Percentiles rank a stretch among this genome's conserved stretches.
Conservation (phyloP, 495 filamentous ascomycete species). For the Trichoderma erinaceum region DNA sequence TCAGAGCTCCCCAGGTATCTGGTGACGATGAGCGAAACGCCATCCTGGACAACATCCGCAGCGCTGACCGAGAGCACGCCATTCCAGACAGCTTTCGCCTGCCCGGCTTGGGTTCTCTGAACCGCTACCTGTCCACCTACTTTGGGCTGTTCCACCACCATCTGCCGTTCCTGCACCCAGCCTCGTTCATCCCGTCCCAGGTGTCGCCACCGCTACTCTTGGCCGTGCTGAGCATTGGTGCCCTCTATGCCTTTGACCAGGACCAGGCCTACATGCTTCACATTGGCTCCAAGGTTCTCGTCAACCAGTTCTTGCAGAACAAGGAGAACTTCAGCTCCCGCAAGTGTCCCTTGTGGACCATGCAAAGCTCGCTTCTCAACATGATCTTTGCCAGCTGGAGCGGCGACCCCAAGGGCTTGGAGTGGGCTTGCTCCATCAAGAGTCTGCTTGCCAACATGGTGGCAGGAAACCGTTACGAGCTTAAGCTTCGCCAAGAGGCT, state of each 20-base stretch:
- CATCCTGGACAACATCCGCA: slow-evolving; percentile 79
- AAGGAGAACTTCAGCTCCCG: slow-evolving; percentile 98
- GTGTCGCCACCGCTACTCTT: slow-evolving; percentile 77
- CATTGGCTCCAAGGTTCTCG: slow-evolving; percentile 91
- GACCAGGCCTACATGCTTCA: slow-evolving; percentile 95
- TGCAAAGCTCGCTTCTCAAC: slow-evolving; percentile 92
- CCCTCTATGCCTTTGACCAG: slow-evolving; percentile 93
- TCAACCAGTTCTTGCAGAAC: slow-evolving; percentile 94
- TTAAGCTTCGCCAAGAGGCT: slow-evolving; percentile 84
- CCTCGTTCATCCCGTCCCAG: slow-evolving; percentile 76
- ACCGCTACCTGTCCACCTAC: slow-evolving; percentile 89
- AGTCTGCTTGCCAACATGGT: slow-evolving; percentile 98
- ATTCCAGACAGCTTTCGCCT: slow-evolving; percentile 85
- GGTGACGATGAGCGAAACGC: slow-evolving; percentile 75
- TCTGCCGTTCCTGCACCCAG: slow-evolving; percentile 90
- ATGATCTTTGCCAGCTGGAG: slow-evolving; percentile 99
- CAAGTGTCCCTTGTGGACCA: slow-evolving; percentile 95
- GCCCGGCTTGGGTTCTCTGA: slow-evolving; percentile 68
- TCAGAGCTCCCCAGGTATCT: slow-evolving; percentile 60
- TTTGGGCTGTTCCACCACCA: slow-evolving; percentile 97
- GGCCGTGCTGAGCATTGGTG: slow-evolving; percentile 90
- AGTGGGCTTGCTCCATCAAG: slow-evolving; percentile 99
- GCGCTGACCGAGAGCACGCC: slow-evolving; percentile 70
- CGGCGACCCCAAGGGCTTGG: slow-evolving; percentile 91
- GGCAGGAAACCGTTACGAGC: slow-evolving; percentile 90